These are phyloP conservation scores for Thielaviopsis ethacetica DNA, from an alignment of 2,329 filamentous ascomycete species.

Conservation along the genomic window DNA sequence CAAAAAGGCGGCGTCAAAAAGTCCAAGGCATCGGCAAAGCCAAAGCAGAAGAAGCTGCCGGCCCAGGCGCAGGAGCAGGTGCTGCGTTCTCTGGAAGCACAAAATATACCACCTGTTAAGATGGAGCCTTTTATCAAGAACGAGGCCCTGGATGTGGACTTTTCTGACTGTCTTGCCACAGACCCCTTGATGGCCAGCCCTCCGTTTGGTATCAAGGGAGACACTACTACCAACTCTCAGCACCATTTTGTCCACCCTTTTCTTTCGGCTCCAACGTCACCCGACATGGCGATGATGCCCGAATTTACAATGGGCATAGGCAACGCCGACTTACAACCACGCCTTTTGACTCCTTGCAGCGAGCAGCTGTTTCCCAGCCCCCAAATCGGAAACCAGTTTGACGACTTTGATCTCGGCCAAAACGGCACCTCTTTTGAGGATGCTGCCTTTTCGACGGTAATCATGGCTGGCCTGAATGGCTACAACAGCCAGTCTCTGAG, in stretches of 20 bases:
- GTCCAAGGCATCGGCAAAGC: slow-evolving; percentile 20
- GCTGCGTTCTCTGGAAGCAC: background rate
- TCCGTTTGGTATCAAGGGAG: background rate
- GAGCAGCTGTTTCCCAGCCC: background rate
- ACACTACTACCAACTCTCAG: background rate
- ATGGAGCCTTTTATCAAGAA: background rate
- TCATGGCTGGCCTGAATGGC: background rate
- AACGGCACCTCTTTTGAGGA: background rate
- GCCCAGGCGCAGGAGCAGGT: background rate
- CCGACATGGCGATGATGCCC: background rate
- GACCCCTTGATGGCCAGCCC: background rate
- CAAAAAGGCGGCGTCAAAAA: slow-evolving; percentile 21
- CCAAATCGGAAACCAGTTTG: background rate
- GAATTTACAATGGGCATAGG: background rate
- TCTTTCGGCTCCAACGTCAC: background rate
- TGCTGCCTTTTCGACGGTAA: background rate
- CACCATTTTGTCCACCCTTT: background rate
- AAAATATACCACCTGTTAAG: background rate
- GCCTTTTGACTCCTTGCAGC: background rate
- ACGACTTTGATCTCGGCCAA: background rate
- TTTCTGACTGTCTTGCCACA: background rate
- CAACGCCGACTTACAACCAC: too few species aligned
- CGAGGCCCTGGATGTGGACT: background rate
- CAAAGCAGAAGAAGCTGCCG: slow-evolving; percentile 24
- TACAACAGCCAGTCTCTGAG: background rate